These are phyloP conservation scores for Cryptococcus jaspeensis DNA, from an alignment of 1,284 basidiomycete species.

Conservation along the genomic window DNA sequence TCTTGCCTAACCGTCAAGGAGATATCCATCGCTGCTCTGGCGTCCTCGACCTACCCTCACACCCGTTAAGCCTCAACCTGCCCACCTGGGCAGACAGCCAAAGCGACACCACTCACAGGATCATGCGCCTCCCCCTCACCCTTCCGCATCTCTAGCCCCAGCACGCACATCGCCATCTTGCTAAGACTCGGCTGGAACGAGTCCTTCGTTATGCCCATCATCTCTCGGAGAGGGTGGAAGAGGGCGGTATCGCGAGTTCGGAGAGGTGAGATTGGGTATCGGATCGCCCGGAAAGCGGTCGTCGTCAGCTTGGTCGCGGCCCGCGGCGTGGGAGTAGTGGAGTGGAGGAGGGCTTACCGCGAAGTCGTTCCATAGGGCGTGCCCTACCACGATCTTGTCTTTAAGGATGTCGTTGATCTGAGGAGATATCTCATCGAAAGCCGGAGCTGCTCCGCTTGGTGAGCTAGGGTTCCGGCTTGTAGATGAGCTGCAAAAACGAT, in stretches of 20 bases:
- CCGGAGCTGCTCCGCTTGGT: conserved; percentile 60
- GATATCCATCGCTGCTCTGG: conserved; percentile 36
- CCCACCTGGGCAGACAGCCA: neutral
- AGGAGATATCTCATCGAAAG: conserved; percentile 74
- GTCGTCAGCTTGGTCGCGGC: neutral
- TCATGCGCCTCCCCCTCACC: conserved; percentile 27
- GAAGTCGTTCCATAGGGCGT: conserved; percentile 88
- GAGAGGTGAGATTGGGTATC: conserved; percentile 53
- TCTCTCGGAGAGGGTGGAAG: conserved; percentile 52
- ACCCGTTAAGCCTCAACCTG: no score
- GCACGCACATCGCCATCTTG: conserved; percentile 51
- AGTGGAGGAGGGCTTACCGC: conserved; percentile 56
- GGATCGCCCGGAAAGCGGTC: conserved; percentile 45
- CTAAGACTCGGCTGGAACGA: conserved; percentile 52
- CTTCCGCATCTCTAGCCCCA: conserved; percentile 56
- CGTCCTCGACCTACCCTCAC: conserved; percentile 42
- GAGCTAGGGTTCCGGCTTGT: no score
- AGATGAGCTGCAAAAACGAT: no score
- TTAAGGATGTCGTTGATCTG: conserved; percentile 71
- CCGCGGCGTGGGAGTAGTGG: neutral
- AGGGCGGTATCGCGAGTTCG: conserved; percentile 55
- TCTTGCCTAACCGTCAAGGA: conserved; percentile 39
- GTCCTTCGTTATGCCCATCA: conserved; percentile 30
- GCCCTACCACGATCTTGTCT: conserved; percentile 81
- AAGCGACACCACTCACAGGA: conserved; percentile 42